Evolutionary conservation across 768 basidiomycete species (phyloP).

Genomic region (Rhizopogon rudus): DNA sequence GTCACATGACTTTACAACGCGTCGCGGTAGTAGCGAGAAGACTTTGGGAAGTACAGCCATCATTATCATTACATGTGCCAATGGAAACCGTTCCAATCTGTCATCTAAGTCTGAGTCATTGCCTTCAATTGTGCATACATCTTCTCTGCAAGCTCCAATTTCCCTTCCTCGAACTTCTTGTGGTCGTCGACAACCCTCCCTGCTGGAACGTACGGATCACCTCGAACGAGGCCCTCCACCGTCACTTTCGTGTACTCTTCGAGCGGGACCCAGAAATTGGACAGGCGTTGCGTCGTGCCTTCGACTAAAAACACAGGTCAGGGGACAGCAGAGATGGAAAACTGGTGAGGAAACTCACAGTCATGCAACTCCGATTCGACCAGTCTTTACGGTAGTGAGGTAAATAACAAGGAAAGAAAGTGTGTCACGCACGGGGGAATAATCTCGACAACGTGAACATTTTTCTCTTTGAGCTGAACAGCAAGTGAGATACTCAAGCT

Average conservation of each 20-base stretch:
- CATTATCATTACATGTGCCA: not conserved
- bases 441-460: slow-evolving; percentile 52
- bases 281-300: slow-evolving; percentile 42
- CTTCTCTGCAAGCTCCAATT: slow-evolving; percentile 13
- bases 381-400: slow-evolving; percentile 29
- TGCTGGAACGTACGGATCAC: slow-evolving; percentile 25
- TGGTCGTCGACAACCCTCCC: slow-evolving; percentile 13
- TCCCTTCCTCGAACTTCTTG: slow-evolving; percentile 25
- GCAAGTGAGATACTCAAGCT: slow-evolving; percentile 45
- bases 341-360: slow-evolving; percentile 27
- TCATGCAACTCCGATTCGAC: slow-evolving; percentile 63
- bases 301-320: slow-evolving; percentile 53
- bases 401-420: slow-evolving; percentile 2
- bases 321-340: slow-evolving; percentile 8
- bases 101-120: not conserved
- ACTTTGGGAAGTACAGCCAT: too few species aligned
- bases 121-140: not conserved
- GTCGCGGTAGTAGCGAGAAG: too few species aligned
- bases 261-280: slow-evolving; percentile 55
- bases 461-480: slow-evolving; percentile 41
- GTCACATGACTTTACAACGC: not conserved
- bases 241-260: slow-evolving; percentile 38
- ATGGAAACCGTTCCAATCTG: not conserved
- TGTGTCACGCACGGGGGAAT: slow-evolving; percentile 46
- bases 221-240: slow-evolving; percentile 33